Base-by-base conservation (phyloP, 495 filamentous ascomycete species). In the Xylaria cubensis region DNA sequence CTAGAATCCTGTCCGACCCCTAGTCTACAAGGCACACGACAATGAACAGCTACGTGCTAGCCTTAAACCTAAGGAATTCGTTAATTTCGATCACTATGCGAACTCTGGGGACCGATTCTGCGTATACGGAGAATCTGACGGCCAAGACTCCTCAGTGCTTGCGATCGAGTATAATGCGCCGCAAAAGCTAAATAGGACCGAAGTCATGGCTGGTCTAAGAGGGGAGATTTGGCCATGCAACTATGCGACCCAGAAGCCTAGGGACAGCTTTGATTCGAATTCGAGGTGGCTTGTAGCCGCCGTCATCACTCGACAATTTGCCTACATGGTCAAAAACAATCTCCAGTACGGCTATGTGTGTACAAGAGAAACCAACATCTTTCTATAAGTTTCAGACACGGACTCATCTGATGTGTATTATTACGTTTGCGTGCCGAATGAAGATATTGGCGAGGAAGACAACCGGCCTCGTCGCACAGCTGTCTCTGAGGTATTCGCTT, bases 361-460 rank as follows among this genome's bases (percentile, higher is more conserved):
- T 59, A 87, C 83, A 5, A 84, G 82, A 34, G 78, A 86, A 77
- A 79, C 80, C 58, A 83, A 85, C 72, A 74, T 87, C 71, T 87
- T 87, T 67, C 79, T 88, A 10, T 64, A 80, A 73, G 84, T 88
- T 51, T 79, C 81, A 34, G 74, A 80, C 63, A 39, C 36, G 36
- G 77, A 87, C 68, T 80, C 82, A 24, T 62, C 76, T 10, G 80
- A 73, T 0, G 77, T 85, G 10, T 82, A 80, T 70, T 85, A 83
- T 63, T 78, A 75, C 44, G 68, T 83, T 17, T 82, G 73, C 24
- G 78, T 84, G n/a, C 84, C 82, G 13, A 75, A 79, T 44, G 56
- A 73, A n/a, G 84, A 86, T 62, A 78, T 86, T 34, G 34, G 74
- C 0, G 72, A 75, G 29, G 74, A 82, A 39, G 74, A 79, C 56